Percentiles rank a stretch among this genome's conserved stretches.
phyloP scores from a whole-genome alignment of 805 yeast species.

The Ogataea angusta region DNA sequence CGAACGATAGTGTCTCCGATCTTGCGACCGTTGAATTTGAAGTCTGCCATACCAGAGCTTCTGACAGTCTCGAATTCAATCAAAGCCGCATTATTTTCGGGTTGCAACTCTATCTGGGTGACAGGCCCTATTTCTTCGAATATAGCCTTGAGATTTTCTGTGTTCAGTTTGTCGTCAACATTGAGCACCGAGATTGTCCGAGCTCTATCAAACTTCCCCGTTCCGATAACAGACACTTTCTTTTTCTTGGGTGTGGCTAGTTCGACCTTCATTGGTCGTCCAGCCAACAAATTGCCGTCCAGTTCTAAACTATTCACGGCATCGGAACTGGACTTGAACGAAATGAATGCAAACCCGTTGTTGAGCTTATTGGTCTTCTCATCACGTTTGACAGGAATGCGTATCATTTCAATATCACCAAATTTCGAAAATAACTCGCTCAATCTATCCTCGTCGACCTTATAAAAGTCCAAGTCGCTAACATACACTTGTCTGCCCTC shows the following conservation, averaged over 20 bases:
- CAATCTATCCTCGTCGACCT: slow-evolving; percentile 39
- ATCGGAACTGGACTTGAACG: slow-evolving; percentile 39
- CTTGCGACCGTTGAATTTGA: slow-evolving; percentile 39
- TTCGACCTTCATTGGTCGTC: slow-evolving; percentile 46
- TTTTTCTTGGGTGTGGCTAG: slow-evolving; percentile 36
- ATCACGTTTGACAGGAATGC: slow-evolving; percentile 40
- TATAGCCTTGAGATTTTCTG: slow-evolving; percentile 32
- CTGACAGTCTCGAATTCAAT: slow-evolving; percentile 41
- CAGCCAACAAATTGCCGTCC: slow-evolving; percentile 42
- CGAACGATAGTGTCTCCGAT: slow-evolving; percentile 33
- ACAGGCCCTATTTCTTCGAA: slow-evolving; percentile 38
- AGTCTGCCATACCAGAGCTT: slow-evolving; percentile 50
- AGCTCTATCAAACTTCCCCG: slow-evolving; percentile 9
- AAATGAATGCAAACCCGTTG: slow-evolving; percentile 67
- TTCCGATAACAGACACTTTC: slow-evolving; percentile 4
- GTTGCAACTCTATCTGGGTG: slow-evolving; percentile 40
- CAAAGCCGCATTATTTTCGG: slow-evolving; percentile 47
- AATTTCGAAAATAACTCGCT: slow-evolving; percentile 40
- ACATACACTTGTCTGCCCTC: slow-evolving; percentile 59
- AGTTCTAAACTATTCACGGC: slow-evolving; percentile 46
- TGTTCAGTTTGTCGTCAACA: slow-evolving; percentile 37
- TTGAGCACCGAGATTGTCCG: slow-evolving; percentile 25
- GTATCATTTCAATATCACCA: slow-evolving; percentile 54
- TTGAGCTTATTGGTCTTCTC: slow-evolving; percentile 36
- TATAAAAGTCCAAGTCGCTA: slow-evolving; percentile 47